Conservation (phyloP, 345 rosid species). For the Mangifera indica region DNA sequence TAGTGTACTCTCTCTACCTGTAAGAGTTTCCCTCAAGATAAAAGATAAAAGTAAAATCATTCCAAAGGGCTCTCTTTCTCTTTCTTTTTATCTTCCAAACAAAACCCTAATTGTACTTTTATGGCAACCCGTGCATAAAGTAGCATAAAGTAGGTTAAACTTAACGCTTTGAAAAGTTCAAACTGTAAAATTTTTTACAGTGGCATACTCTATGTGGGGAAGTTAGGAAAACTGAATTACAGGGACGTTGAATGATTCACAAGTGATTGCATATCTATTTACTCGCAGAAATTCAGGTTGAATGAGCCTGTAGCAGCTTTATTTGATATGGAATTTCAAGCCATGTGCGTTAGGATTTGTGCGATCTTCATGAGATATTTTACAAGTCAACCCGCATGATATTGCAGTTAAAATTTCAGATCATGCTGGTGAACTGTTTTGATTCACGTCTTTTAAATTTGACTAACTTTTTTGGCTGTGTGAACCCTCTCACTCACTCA, state of each 20-base stretch:
- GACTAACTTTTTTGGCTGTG: constrained; percentile 3
- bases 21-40: constrained; percentile 21
- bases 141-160: not conserved
- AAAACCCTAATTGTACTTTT: constrained; percentile 26
- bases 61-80: not conserved
- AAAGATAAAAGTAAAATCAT: not conserved
- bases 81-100: constrained; percentile 19
- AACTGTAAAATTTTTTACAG: no score
- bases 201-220: not conserved
- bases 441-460: constrained; percentile 12
- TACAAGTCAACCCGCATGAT: constrained; percentile 12
- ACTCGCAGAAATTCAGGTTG: not conserved
- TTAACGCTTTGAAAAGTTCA: not conserved
- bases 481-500: not conserved
- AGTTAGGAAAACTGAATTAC: no score
- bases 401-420: constrained; percentile 10
- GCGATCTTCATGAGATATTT: constrained; percentile 2
- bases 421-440: constrained; percentile 23
- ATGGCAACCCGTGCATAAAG: constrained; percentile 8
- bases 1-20: constrained; percentile 14
- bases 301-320: constrained; percentile 26
- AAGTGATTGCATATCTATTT: not conserved
- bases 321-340: constrained; percentile 16
- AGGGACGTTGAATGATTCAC: constrained; percentile 7
- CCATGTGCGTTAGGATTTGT: constrained; percentile 29